phyloP scores from a whole-genome alignment of 2,329 filamentous ascomycete species.

The Akanthomyces lecanii region DNA sequence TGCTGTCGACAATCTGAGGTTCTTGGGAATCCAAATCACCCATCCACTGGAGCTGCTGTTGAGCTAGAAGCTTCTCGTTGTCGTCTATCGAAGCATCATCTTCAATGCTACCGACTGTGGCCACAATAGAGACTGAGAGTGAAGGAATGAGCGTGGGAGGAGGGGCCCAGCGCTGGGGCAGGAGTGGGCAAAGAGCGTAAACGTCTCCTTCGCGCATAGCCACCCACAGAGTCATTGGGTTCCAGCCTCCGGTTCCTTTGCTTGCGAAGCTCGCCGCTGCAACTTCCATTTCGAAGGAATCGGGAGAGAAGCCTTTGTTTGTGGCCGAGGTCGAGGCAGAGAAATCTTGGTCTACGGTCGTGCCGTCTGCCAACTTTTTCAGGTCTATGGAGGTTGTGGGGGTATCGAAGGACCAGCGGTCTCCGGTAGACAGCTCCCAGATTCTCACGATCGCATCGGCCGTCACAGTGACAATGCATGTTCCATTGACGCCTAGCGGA shows the following conservation, averaged over 20 bases:
- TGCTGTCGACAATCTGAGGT: conserved; percentile 49
- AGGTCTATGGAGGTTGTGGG: conserved; percentile 82
- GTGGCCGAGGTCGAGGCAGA: conserved; percentile 68
- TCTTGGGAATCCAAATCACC: conserved; percentile 61
- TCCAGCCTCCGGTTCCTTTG: conserved; percentile 74
- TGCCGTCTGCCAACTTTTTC: conserved; percentile 82
- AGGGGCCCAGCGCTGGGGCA: conserved; percentile 82
- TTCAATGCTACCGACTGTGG: conserved; percentile 61
- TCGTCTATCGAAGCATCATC: conserved; percentile 53
- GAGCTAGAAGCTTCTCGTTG: conserved; percentile 52
- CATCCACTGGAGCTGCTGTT: conserved; percentile 66
- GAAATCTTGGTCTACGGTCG: conserved; percentile 77
- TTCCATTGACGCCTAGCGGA: conserved; percentile 76
- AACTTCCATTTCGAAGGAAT: conserved; percentile 90
- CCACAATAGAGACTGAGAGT: conserved; percentile 75
- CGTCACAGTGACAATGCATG: conserved; percentile 82
- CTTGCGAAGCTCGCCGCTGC: conserved; percentile 77
- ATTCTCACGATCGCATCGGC: conserved; percentile 81
- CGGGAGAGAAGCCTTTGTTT: conserved; percentile 80
- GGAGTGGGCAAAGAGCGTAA: conserved; percentile 85
- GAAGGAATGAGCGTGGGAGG: conserved; percentile 74
- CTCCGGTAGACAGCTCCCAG: conserved; percentile 82
- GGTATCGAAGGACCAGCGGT: conserved; percentile 82
- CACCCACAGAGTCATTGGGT: conserved; percentile 92
- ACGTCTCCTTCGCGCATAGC: conserved; percentile 93